Percentiles rank a stretch among this genome's conserved stretches.
phyloP scores from a whole-genome alignment of 495 filamentous ascomycete species.

The Daldinia loculata region DNA sequence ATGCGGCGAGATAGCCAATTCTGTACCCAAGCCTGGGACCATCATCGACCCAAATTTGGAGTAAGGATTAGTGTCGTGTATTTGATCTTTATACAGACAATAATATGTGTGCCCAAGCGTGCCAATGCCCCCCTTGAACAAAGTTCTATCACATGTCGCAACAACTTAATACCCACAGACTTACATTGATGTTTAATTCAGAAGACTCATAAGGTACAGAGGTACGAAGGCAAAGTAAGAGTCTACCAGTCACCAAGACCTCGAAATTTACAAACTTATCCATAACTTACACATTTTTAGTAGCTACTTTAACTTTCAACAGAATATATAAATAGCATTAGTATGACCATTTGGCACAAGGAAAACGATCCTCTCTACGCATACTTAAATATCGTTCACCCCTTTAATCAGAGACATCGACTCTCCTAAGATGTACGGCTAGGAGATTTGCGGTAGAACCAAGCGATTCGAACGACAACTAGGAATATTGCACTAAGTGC shows the following conservation, averaged over 20 bases:
- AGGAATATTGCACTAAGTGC: too few species aligned
- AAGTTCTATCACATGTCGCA: not conserved
- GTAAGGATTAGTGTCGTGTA: constrained; percentile 17
- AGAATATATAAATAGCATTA: too few species aligned
- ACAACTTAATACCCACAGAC: not conserved
- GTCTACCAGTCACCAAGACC: not conserved
- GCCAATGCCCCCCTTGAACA: not conserved
- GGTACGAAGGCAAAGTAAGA: not conserved
- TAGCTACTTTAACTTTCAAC: too few species aligned
- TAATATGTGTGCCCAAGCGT: not conserved
- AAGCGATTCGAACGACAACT: too few species aligned
- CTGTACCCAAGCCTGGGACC: constrained; percentile 57
- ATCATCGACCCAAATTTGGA: constrained; percentile 62
- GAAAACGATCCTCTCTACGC: too few species aligned
- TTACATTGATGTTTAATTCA: not conserved
- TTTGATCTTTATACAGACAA: not conserved
- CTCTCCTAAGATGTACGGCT: too few species aligned
- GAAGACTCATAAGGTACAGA: not conserved
- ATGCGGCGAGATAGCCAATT: constrained; percentile 78
- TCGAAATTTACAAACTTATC: too few species aligned
- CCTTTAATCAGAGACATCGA: too few species aligned
- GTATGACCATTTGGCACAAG: too few species aligned
- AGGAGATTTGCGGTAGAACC: too few species aligned
- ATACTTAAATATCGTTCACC: too few species aligned
- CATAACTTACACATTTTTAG: too few species aligned